phyloP scores from a whole-genome alignment of 441 rosid genomes.

The Syzygium syzygioides region DNA sequence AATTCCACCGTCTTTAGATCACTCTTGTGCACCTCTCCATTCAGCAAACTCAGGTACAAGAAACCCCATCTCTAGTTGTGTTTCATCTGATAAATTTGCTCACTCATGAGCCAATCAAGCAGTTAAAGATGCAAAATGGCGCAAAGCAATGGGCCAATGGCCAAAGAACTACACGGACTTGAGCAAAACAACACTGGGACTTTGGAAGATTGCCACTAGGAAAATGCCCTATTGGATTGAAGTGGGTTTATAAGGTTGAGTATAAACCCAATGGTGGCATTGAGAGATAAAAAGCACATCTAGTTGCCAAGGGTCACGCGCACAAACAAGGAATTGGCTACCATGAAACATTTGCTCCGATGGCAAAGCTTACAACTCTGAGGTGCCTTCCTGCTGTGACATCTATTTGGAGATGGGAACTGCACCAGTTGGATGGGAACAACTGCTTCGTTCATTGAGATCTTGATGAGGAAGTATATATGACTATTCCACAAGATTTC shows the following conservation, averaged over 20 bases:
- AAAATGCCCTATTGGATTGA: background rate
- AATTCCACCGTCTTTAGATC: background rate
- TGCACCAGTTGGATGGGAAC: background rate
- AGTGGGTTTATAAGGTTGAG: background rate
- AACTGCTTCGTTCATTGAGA: background rate
- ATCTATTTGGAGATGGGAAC: background rate
- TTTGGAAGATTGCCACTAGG: background rate
- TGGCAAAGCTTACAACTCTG: background rate
- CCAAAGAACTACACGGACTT: background rate
- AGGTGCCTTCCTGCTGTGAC: background rate
- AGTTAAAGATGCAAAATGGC: background rate
- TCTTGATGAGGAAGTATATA: background rate
- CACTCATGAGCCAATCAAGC: background rate
- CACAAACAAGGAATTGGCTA: background rate
- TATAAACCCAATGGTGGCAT: background rate
- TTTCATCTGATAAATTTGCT: background rate
- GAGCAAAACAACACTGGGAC: background rate
- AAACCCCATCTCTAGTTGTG: background rate
- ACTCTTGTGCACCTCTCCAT: background rate
- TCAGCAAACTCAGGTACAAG: background rate
- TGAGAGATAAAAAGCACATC: background rate
- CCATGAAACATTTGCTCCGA: background rate
- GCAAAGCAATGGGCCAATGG: background rate
- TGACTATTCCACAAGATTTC: background rate
- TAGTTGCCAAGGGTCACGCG: background rate